These are phyloP conservation scores for Sutorius australiensis DNA, from an alignment of 768 basidiomycete genomes.

Conservation along the genomic window DNA sequence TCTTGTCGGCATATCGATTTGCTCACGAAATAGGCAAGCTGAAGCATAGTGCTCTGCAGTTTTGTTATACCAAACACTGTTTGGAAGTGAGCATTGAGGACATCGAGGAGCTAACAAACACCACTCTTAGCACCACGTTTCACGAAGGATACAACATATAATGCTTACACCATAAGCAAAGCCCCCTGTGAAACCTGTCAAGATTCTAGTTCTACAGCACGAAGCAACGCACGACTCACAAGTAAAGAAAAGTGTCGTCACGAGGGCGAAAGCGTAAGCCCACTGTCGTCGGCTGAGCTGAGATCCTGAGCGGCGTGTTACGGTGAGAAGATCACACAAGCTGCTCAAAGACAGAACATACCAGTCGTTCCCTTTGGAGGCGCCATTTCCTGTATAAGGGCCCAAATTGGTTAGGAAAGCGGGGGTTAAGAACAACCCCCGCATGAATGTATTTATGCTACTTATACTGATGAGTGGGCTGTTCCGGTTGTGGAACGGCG, in stretches of 20 bases:
- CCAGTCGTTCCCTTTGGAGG: conserved; percentile 42
- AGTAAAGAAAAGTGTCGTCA: conserved; percentile 75
- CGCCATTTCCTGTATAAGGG: conserved; percentile 28
- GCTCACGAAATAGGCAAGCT: conserved; percentile 65
- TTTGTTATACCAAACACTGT: conserved; percentile 61
- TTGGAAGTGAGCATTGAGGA: conserved; percentile 73
- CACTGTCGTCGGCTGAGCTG: conserved; percentile 45
- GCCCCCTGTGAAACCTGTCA: conserved; percentile 42
- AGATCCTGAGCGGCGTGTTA: conserved; percentile 21
- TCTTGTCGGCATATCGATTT: background rate
- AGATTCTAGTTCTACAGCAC: background rate
- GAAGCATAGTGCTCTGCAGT: conserved; percentile 69
- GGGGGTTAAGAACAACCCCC: conserved; percentile 1
- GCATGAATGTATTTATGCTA: background rate
- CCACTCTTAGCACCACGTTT: conserved; percentile 17
- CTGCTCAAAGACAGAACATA: conserved; percentile 14
- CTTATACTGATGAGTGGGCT: conserved; percentile 12
- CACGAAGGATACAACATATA: background rate
- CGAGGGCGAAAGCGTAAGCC: conserved; percentile 60
- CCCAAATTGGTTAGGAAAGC: background rate
- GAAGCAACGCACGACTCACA: conserved; percentile 37
- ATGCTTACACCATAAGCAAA: conserved; percentile 60
- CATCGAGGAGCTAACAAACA: conserved; percentile 53
- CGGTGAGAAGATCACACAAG: background rate
- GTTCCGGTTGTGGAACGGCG: conserved; percentile 2